Conservation (phyloP, 768 basidiomycete species). For the Kwoniella newhampshirensis region DNA sequence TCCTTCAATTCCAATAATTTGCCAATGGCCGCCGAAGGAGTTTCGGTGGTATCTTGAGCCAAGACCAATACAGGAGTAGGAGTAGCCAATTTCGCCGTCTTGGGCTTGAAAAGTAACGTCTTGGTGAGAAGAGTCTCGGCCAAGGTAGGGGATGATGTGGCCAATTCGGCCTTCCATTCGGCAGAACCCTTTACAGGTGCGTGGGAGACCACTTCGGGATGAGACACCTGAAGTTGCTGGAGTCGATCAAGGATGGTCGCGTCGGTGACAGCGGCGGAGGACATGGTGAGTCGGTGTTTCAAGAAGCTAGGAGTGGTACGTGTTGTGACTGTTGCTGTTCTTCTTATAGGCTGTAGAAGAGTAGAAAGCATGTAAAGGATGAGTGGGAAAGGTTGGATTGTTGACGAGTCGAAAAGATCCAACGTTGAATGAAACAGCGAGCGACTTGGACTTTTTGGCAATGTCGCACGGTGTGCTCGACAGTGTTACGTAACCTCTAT, state of each 20-base stretch:
- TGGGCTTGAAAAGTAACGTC: conserved; percentile 78
- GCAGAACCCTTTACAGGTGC: conserved; percentile 66
- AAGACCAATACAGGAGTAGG: conserved; percentile 84
- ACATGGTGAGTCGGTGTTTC: conserved; percentile 14
- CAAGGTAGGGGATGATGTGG: conserved; percentile 4
- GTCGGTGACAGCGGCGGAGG: conserved; percentile 31
- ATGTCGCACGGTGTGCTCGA: background rate
- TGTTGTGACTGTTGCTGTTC: conserved; percentile 2
- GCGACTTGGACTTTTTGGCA: background rate
- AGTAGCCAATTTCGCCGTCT: conserved; percentile 83
- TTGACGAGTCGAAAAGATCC: background rate
- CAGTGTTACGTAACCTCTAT: conserved; percentile 4
- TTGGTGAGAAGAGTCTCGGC: conserved; percentile 13
- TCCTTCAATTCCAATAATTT: conserved; percentile 74
- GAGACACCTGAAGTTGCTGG: conserved; percentile 27
- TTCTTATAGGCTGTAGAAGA: background rate
- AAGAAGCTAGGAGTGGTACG: background rate
- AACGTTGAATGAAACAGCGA: background rate
- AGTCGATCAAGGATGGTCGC: conserved; percentile 34
- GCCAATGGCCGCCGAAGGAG: conserved; percentile 70
- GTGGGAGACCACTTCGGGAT: conserved; percentile 58
- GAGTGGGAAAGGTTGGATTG: background rate
- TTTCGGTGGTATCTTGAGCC: conserved; percentile 80
- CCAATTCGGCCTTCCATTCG: conserved; percentile 71
- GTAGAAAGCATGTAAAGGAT: conserved; percentile 11